These are phyloP conservation scores for Diaporthe eres DNA, from an alignment of 2,329 filamentous ascomycete species.

Conservation along the genomic window DNA sequence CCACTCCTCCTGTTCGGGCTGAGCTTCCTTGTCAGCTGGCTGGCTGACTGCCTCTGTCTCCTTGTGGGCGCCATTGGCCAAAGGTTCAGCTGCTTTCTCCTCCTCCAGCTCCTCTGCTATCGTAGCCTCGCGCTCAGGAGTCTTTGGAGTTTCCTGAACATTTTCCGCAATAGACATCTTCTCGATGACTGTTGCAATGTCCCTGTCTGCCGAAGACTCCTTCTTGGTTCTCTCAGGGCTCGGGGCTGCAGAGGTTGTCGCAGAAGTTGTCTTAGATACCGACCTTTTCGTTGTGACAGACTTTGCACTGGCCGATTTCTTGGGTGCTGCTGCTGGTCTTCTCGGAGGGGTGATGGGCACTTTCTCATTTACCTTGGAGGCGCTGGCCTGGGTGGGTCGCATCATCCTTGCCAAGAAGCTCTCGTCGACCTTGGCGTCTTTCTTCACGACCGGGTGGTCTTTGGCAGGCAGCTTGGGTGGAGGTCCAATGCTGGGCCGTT, in stretches of 20 bases:
- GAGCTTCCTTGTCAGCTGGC: neutral
- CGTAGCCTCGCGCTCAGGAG: conserved; percentile 38
- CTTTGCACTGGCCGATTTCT: conserved; percentile 45
- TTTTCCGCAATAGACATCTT: conserved; percentile 45
- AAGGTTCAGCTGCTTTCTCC: conserved; percentile 16
- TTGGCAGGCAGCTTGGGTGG: conserved; percentile 70
- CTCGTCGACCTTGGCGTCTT: conserved; percentile 73
- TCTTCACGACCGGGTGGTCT: conserved; percentile 62
- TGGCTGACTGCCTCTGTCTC: conserved; percentile 1
- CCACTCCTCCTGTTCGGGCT: conserved; percentile 32
- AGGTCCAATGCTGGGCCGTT: conserved; percentile 68
- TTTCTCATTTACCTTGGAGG: conserved; percentile 75
- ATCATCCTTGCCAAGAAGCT: conserved; percentile 86
- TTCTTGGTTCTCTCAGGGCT: conserved; percentile 42
- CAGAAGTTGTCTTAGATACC: conserved; percentile 44
- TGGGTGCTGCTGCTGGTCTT: conserved; percentile 49
- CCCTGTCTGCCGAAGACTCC: conserved; percentile 39
- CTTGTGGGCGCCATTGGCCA: conserved; percentile 33
- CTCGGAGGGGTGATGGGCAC: conserved; percentile 63
- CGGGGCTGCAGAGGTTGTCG: conserved; percentile 31
- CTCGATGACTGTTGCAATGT: conserved; percentile 45
- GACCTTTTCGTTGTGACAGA: conserved; percentile 41
- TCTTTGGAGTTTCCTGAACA: conserved; percentile 2
- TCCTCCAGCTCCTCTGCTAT: conserved; percentile 26
- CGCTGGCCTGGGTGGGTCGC: conserved; percentile 75